phyloP scores from a whole-genome alignment of 208 protist species.

The Trypanosomatidae sp. region DNA sequence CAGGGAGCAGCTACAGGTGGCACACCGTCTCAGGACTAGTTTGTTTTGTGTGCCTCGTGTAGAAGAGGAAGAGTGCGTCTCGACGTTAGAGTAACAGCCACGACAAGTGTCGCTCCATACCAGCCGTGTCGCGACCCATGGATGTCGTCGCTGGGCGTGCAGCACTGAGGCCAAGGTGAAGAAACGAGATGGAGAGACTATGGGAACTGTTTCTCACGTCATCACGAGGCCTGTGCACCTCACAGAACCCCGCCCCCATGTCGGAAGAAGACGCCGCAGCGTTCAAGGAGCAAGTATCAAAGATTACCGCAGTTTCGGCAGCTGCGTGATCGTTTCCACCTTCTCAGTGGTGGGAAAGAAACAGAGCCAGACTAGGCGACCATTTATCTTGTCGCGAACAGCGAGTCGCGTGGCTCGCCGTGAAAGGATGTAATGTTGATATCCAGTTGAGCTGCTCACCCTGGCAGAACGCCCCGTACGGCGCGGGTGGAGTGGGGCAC shows the following conservation, averaged over 20 bases:
- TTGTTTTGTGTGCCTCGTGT: neutral
- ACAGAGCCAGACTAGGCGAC: neutral
- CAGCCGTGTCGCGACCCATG: neutral
- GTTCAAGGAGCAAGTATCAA: neutral
- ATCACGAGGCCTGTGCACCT: neutral
- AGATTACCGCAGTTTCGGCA: neutral
- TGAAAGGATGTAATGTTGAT: neutral
- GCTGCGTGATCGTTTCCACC: neutral
- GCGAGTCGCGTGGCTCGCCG: neutral
- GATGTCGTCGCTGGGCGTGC: neutral
- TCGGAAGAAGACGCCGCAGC: neutral
- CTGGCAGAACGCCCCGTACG: neutral
- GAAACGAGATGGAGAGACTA: neutral
- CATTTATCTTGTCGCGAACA: neutral
- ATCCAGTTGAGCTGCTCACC: neutral
- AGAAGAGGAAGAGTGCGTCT: neutral
- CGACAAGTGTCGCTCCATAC: neutral
- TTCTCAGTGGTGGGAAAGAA: neutral
- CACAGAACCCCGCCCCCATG: neutral
- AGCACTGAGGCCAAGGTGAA: neutral
- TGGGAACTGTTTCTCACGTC: neutral
- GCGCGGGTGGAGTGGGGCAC: neutral
- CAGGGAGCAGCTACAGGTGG: neutral
- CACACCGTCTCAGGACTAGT: neutral
- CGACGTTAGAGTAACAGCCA: no score